phyloP scores from a whole-genome alignment of 441 rosid species.

The Theobroma grandiflorum region DNA sequence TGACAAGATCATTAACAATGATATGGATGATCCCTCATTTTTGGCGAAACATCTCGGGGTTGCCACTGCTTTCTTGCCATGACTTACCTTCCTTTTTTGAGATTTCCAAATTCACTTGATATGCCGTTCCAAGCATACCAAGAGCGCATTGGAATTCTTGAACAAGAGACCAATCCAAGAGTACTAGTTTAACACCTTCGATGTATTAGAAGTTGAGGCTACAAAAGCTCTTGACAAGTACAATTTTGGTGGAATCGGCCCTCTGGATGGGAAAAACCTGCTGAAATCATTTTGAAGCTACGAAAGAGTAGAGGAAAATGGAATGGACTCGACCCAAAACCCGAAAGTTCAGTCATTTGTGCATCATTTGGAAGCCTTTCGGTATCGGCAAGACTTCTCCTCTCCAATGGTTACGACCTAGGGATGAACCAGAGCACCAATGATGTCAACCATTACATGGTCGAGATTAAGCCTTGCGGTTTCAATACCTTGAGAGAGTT shows the following conservation, averaged over 20 bases:
- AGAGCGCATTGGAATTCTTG: slow-evolving; percentile 49
- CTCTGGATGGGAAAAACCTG: slow-evolving; percentile 41
- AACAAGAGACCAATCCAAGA: background rate
- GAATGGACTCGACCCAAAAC: slow-evolving; percentile 59
- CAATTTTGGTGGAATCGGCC: slow-evolving; percentile 54
- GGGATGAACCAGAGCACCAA: background rate
- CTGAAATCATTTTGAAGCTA: slow-evolving; percentile 31
- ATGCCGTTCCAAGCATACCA: slow-evolving; percentile 12
- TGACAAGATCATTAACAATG: slow-evolving; percentile 23
- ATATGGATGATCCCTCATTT: slow-evolving; percentile 28
- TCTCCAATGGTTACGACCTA: slow-evolving; percentile 9
- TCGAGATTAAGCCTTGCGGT: slow-evolving; percentile 8
- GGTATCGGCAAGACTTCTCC: background rate
- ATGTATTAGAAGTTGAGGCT: background rate
- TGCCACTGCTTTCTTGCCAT: slow-evolving; percentile 35
- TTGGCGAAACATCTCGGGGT: slow-evolving; percentile 43
- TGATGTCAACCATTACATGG: background rate
- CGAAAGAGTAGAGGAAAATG: slow-evolving; percentile 27
- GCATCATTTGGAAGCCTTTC: slow-evolving; percentile 29
- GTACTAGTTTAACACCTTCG: background rate
- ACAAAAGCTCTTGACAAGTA: slow-evolving; percentile 28
- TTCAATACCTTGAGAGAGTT: slow-evolving; percentile 5
- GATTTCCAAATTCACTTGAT: slow-evolving; percentile 22
- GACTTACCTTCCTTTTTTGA: slow-evolving; percentile 67
- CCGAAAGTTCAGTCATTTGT: slow-evolving; percentile 60